Evolutionary conservation across 805 yeast species (phyloP).

Genomic region (Candida loeiensis): DNA sequence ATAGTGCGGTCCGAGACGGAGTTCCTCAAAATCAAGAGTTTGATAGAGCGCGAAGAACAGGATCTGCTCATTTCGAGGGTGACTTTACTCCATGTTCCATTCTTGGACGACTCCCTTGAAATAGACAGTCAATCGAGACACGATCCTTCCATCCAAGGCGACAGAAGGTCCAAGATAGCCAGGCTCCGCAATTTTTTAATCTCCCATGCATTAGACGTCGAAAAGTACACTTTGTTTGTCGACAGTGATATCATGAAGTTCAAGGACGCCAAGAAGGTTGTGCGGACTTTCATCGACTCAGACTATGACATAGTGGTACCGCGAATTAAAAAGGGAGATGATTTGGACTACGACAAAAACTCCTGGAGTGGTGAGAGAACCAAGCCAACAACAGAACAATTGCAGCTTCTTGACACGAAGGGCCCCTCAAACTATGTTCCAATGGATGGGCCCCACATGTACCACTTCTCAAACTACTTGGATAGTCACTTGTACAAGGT

Average conservation of each 20-base stretch:
- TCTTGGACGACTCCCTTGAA: conserved; percentile 24
- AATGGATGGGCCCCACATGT: conserved; percentile 25
- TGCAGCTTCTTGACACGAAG: conserved; percentile 22
- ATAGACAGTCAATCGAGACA: conserved; percentile 23
- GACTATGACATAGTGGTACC: conserved; percentile 37
- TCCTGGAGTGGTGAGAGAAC: conserved; percentile 40
- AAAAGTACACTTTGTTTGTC: conserved; percentile 33
- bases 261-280: conserved; percentile 19
- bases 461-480: conserved; percentile 24
- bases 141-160: conserved; percentile 27
- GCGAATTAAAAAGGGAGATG: conserved; percentile 21
- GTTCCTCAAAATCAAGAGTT: conserved; percentile 15
- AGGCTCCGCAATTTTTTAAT: conserved; percentile 35
- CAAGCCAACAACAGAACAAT: conserved; percentile 27
- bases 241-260: conserved; percentile 35
- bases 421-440: conserved; percentile 34
- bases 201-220: conserved; percentile 23
- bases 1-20: conserved; percentile 29
- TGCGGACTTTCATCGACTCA: conserved; percentile 25
- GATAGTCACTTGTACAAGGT: conserved; percentile 10
- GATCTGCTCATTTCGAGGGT: conserved; percentile 12
- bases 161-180: conserved; percentile 35
- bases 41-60: background rate
- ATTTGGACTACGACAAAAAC: conserved; percentile 36
- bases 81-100: conserved; percentile 32